Percentiles rank a stretch among this genome's conserved stretches.
These are phyloP conservation scores for Fraxinus sp. DNA, from an alignment of 305 asterid genomes.

Conservation along the genomic window DNA sequence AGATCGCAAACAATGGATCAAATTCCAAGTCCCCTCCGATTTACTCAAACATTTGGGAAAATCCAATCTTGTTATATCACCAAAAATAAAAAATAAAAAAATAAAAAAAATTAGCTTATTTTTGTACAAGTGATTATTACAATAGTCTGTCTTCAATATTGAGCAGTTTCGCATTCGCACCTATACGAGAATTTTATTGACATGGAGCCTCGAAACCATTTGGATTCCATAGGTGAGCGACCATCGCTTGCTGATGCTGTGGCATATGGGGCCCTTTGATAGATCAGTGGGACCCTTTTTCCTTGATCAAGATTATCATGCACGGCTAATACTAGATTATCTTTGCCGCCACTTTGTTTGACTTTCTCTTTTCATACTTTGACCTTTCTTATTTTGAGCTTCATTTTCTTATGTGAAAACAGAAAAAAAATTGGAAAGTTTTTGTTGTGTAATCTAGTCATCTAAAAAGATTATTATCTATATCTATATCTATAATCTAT, in stretches of 20 bases:
- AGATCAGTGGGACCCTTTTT: not conserved
- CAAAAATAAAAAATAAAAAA: too few relatives aligned
- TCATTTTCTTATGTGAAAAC: not conserved
- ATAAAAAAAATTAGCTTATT: not conserved
- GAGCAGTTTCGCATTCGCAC: not conserved
- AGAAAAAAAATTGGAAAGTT: not conserved
- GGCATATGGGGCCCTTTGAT: not conserved
- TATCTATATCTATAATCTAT: too few relatives aligned
- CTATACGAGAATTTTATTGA: not conserved
- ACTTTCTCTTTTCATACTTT: not conserved
- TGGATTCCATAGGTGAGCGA: slow-evolving; percentile 29
- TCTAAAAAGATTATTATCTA: not conserved
- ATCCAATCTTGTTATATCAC: slow-evolving; percentile 9
- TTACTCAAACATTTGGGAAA: slow-evolving; percentile 1
- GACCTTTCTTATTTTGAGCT: not conserved
- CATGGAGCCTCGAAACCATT: not conserved
- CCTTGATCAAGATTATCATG: not conserved
- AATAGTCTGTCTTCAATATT: slow-evolving; percentile 9
- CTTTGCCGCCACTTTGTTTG: not conserved
- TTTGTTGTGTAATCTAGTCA: not conserved
- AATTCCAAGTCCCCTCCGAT: not conserved
- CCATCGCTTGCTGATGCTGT: slow-evolving; percentile 8
- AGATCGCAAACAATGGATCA: slow-evolving; percentile 7
- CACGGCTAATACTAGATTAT: not conserved
- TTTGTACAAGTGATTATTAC: slow-evolving; percentile 1